Percentiles rank a stretch among this genome's conserved stretches.
phyloP scores from a whole-genome alignment of 306 rosid species.

The Quercus agrifolia region DNA sequence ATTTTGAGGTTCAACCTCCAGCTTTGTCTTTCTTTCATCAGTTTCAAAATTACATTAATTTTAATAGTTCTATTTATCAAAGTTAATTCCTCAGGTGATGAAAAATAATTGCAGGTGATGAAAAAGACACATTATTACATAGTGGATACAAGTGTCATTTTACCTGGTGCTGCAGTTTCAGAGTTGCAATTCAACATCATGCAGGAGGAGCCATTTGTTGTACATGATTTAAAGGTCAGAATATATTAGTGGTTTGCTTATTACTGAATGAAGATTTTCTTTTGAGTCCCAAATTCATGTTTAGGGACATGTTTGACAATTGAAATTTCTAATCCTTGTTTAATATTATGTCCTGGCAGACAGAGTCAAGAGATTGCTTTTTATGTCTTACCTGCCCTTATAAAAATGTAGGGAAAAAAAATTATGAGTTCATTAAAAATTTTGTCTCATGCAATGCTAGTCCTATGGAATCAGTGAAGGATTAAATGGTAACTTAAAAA shows the following conservation, averaged over 20 bases:
- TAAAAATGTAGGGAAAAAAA: not conserved
- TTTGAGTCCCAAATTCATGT: not conserved
- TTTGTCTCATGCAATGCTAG: not conserved
- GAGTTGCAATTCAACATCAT: conserved; percentile 79
- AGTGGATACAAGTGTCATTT: conserved; percentile 69
- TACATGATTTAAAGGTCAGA: conserved; percentile 67
- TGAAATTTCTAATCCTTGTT: not conserved
- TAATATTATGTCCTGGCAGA: not conserved
- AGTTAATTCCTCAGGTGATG: not conserved
- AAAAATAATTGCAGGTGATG: conserved; percentile 73
- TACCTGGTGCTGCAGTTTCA: conserved; percentile 92
- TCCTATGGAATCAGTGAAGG: not conserved
- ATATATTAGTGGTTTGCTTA: conserved; percentile 4
- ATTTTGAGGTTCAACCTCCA: conserved; percentile 66
- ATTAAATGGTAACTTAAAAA: not conserved
- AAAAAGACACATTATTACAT: conserved; percentile 90
- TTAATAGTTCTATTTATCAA: not conserved
- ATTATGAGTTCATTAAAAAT: not conserved
- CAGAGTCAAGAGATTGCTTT: not conserved
- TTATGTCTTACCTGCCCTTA: not conserved
- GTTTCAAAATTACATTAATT: not conserved
- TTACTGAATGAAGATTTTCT: not conserved
- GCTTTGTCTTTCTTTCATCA: conserved; percentile 25
- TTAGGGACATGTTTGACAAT: not conserved
- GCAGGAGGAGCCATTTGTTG: conserved; percentile 68